phyloP scores from a whole-genome alignment of 768 basidiomycete species.

The Mycena chlorophos region DNA sequence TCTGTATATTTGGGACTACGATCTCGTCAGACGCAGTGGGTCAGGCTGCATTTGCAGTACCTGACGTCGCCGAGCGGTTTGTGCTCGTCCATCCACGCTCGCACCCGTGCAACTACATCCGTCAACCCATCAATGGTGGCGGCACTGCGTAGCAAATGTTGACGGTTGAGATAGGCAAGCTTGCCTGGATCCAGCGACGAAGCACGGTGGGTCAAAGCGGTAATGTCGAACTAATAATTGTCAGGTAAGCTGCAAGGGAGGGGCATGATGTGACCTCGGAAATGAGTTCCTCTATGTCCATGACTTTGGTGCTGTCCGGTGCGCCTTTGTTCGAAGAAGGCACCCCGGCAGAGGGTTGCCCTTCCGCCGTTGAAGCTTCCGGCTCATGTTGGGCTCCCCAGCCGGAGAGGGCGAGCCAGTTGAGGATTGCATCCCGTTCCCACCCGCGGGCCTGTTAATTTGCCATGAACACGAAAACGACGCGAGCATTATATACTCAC shows the following conservation, averaged over 20 bases:
- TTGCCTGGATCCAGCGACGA: conserved; percentile 79
- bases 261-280: conserved; percentile 2
- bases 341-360: conserved; percentile 18
- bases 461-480: conserved; percentile 1
- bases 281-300: conserved; percentile 63
- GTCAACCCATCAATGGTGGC: conserved; percentile 50
- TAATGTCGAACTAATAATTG: conserved; percentile 66
- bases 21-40: neutral
- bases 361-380: conserved; percentile 23
- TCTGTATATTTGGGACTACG: conserved; percentile 46
- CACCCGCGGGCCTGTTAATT: conserved; percentile 69
- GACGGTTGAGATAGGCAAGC: conserved; percentile 86
- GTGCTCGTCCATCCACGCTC: conserved; percentile 39
- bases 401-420: conserved; percentile 93
- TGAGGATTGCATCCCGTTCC: conserved; percentile 86
- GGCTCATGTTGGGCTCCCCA: conserved; percentile 68
- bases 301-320: conserved; percentile 65
- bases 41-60: conserved; percentile 34
- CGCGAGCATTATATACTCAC: conserved; percentile 46
- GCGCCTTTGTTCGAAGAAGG: conserved; percentile 36
- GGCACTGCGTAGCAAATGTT: conserved; percentile 66
- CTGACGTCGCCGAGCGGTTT: conserved; percentile 59
- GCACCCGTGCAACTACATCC: conserved; percentile 56
- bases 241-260: neutral
- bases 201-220: conserved; percentile 76